Evolutionary conservation across 1,284 basidiomycete genomes (phyloP).

Genomic region (Puccinia hordei): DNA sequence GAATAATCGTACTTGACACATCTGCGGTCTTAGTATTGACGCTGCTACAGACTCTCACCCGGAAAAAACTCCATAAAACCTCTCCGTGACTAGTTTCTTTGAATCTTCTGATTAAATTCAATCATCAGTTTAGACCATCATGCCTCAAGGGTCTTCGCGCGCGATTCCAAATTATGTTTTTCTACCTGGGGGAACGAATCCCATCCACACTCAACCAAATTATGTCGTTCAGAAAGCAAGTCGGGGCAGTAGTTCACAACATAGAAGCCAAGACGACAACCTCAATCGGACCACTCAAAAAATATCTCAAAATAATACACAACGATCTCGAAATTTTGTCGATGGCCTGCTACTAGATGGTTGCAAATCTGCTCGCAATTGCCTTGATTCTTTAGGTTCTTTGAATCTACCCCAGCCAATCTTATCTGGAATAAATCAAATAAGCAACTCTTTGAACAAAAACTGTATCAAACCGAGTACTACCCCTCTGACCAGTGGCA

Average conservation of each 20-base stretch:
- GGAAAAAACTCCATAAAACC: not conserved
- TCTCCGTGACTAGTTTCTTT: too few relatives aligned
- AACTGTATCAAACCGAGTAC: not conserved
- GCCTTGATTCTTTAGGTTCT: slow-evolving; percentile 4
- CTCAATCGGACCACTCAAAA: not conserved
- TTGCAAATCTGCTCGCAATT: slow-evolving; percentile 14
- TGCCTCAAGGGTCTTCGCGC: slow-evolving; percentile 4
- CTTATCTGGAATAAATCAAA: slow-evolving; percentile 5
- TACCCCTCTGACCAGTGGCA: not conserved
- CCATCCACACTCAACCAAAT: slow-evolving; percentile 29
- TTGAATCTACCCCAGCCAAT: slow-evolving; percentile 20
- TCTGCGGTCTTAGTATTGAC: not conserved
- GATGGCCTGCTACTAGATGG: not conserved
- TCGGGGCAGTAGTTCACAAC: not conserved
- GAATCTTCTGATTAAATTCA: not conserved
- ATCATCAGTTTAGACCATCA: too few relatives aligned
- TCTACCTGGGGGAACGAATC: slow-evolving; percentile 19
- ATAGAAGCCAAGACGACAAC: slow-evolving; percentile 21
- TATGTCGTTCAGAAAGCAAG: not conserved
- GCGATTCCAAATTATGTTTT: slow-evolving; percentile 19
- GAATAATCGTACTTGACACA: too few relatives aligned
- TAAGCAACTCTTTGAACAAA: not conserved
- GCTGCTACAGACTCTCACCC: not conserved
- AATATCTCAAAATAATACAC: not conserved
- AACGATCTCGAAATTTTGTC: not conserved